Evolutionary conservation across 495 filamentous ascomycete species (phyloP), one percentile per base, ranked within the genome.

Genomic region (Daldinia grandis): DNA sequence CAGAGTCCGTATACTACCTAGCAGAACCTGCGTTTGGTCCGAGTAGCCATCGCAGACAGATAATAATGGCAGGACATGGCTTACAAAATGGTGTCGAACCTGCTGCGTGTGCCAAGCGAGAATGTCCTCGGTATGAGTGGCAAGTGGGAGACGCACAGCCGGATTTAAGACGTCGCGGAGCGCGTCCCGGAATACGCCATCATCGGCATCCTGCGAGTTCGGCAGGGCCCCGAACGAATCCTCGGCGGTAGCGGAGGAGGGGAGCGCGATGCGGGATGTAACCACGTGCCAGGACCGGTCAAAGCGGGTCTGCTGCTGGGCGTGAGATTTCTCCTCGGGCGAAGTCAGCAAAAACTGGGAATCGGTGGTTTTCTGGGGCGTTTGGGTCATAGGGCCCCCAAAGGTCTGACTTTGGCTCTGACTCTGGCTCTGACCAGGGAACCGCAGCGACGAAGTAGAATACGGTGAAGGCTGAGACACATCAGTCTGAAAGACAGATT

Each of bases 281-380:
- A 90, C 90, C 2, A 83, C 78, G 74, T 87, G 86, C 90, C 92
- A 93, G 38, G 91, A 87, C 58, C 86, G 83, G 68, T 91, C 86
- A 85, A 88, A 93, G 59, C 78, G 78, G 58, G 83, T 80, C 74
- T 90, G 88, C 63, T 92, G 87, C 42, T 78, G 71, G 21, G 66
- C 74, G 10, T 77, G 74, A 4, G 66, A 64, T 25, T 69, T 69
- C 27, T 73, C 68, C 31, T 69, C 74, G 2, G 75, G 76, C 17
- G 67, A 59, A 17, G 62, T 40, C 33, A 50, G 58, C 28, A 59
- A 70, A 27, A 68, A 38, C 50, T 69, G 69, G 37, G 69, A 42
- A 5, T 47, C 37, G 17, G 25, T 56, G 60, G 65, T 68, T 47
- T 58, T 72, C 60, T 56, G 62, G 33, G 71, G 53, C 50, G 50